Evolutionary conservation across 2,329 filamentous ascomycete species (phyloP).

Genomic region (Juglanconis juglandina): DNA sequence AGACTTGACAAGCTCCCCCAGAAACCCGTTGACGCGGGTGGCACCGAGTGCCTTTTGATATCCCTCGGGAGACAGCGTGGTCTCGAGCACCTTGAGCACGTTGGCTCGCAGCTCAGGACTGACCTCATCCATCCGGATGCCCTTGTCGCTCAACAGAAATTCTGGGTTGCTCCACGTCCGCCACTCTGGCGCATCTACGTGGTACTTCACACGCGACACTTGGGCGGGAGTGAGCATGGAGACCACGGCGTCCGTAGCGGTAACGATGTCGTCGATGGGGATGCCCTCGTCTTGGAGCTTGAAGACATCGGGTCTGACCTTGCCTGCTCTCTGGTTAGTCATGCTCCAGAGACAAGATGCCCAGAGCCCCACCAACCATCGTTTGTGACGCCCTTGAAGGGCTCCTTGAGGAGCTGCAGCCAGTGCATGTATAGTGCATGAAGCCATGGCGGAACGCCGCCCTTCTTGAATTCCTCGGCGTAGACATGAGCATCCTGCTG

Average conservation of each 20-base stretch:
- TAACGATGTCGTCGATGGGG: slow-evolving; percentile 54
- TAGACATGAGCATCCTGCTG: slow-evolving; percentile 62
- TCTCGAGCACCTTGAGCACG: slow-evolving; percentile 53
- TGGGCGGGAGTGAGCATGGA: slow-evolving; percentile 46
- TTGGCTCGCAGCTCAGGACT: slow-evolving; percentile 38
- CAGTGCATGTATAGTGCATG: slow-evolving; percentile 59
- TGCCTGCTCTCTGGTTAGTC: slow-evolving; percentile 34
- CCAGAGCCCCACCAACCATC: slow-evolving; percentile 48
- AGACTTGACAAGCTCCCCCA: slow-evolving; percentile 63
- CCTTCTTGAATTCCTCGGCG: slow-evolving; percentile 55
- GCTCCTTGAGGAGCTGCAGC: slow-evolving; percentile 58
- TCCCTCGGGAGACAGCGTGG: slow-evolving; percentile 64
- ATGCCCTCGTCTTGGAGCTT: slow-evolving; percentile 61
- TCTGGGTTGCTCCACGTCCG: slow-evolving; percentile 70
- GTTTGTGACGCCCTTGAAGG: slow-evolving; percentile 67
- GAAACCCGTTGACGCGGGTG: slow-evolving; percentile 73
- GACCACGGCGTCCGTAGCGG: slow-evolving; percentile 45
- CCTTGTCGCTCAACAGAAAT: slow-evolving; percentile 66
- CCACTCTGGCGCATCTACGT: slow-evolving; percentile 70
- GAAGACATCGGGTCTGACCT: slow-evolving; percentile 52
- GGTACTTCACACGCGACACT: slow-evolving; percentile 47
- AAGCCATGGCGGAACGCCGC: slow-evolving; percentile 63
- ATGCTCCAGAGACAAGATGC: neutral
- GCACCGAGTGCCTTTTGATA: slow-evolving; percentile 67
- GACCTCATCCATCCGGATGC: slow-evolving; percentile 65